These are phyloP conservation scores for Tanacetum coccineum DNA, from an alignment of 129 eudicot genomes.

Conservation along the genomic window DNA sequence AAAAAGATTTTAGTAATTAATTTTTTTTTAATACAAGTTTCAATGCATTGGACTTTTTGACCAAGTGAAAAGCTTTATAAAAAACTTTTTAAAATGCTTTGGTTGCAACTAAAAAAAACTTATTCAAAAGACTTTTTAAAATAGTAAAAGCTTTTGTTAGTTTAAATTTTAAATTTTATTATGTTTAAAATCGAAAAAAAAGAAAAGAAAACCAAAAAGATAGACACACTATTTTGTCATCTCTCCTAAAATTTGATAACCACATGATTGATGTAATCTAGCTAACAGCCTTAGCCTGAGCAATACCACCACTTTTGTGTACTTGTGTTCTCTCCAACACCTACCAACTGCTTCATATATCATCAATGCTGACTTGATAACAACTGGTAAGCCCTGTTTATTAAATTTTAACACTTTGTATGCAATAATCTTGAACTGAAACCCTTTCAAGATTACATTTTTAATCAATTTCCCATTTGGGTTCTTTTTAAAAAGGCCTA, in stretches of 20 bases:
- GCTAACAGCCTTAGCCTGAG: conserved; percentile 28
- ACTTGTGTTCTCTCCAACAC: conserved; percentile 18
- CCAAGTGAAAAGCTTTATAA: too few relatives aligned
- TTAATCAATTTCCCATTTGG: not conserved
- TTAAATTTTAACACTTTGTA: conserved; percentile 18
- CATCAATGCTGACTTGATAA: conserved; percentile 25
- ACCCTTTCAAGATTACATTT: conserved; percentile 4
- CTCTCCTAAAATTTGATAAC: conserved; percentile 15
- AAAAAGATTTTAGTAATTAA: too few relatives aligned
- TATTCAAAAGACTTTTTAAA: too few relatives aligned
- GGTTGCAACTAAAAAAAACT: too few relatives aligned
- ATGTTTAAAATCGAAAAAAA: not conserved
- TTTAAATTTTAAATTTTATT: too few relatives aligned
- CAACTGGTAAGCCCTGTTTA: conserved; percentile 26
- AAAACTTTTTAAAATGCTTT: too few relatives aligned
- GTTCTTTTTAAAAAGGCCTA: conserved; percentile 4
- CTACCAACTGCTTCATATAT: conserved; percentile 12
- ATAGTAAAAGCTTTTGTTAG: too few relatives aligned
- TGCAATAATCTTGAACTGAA: conserved; percentile 12
- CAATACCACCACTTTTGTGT: conserved; percentile 13
- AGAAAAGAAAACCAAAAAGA: not conserved
- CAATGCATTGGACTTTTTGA: too few relatives aligned
- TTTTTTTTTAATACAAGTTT: too few relatives aligned
- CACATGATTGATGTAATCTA: conserved; percentile 27
- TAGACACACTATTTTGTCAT: conserved; percentile 1